Percentiles rank a stretch among this genome's conserved stretches.
Evolutionary conservation across 176 grass and related monocot species (phyloP).

Genomic region (Chrysopogon serrulatus): DNA sequence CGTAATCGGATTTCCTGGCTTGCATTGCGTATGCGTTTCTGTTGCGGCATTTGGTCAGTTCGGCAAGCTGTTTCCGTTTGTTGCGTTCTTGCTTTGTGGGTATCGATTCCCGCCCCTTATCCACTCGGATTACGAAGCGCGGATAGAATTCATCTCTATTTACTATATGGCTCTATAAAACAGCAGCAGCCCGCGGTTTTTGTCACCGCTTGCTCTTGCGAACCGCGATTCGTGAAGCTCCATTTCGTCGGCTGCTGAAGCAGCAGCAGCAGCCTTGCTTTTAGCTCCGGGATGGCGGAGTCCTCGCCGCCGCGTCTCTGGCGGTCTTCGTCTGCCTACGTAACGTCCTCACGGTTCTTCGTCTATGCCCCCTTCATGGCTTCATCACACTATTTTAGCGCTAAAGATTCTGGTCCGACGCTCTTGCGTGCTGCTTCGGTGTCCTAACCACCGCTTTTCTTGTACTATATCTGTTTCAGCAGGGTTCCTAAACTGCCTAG

Average conservation of each 20-base stretch:
- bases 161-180: neutral
- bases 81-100: neutral
- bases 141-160: neutral
- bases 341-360: constrained; percentile 3
- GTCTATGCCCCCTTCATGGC: neutral
- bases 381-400: constrained; percentile 11
- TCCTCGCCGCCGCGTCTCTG: neutral
- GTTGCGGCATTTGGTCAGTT: neutral
- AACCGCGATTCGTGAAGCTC: constrained; percentile 14
- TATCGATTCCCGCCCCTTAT: neutral
- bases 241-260: constrained; percentile 21
- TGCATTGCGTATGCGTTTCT: neutral
- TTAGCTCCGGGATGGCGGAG: neutral
- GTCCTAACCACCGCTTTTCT: constrained; percentile 26
- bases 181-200: neutral
- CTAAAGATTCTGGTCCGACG: constrained; percentile 2
- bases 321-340: constrained; percentile 12
- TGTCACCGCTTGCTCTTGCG: neutral
- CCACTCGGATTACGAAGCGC: neutral
- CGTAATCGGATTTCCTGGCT: neutral
- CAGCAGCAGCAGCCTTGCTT: neutral
- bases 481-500: neutral
- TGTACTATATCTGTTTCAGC: constrained; percentile 1
- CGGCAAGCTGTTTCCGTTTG: neutral
- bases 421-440: constrained; percentile 26